Conservation (phyloP, 306 rosid species). For the Trichosanthes cucumerina region DNA sequence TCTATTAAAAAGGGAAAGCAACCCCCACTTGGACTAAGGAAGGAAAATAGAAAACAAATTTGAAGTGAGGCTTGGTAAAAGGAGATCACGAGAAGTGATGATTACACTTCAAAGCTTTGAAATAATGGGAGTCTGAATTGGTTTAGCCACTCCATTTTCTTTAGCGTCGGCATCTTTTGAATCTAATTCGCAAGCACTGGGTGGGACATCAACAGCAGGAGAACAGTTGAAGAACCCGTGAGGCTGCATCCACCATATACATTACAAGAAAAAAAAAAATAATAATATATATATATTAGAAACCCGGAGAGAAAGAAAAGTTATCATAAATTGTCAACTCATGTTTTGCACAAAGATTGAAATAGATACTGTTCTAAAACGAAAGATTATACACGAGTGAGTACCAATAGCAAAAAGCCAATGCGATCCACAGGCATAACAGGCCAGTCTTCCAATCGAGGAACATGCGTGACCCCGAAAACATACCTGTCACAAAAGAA, state of each 20-base stretch:
- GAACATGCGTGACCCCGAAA: slow-evolving; percentile 69
- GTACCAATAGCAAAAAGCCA: slow-evolving; percentile 70
- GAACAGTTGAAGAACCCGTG: slow-evolving; percentile 88
- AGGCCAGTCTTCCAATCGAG: slow-evolving; percentile 89
- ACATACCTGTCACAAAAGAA: slow-evolving; percentile 50
- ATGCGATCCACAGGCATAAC: slow-evolving; percentile 88
- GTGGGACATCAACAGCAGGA: slow-evolving; percentile 58
- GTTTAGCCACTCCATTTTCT: slow-evolving; percentile 28
- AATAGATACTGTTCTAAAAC: background rate
- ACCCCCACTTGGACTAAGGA: background rate
- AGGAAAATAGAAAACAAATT: background rate
- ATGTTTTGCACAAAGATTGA: background rate
- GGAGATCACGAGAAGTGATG: background rate
- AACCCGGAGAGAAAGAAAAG: background rate
- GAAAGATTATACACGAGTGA: background rate
- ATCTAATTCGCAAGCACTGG: slow-evolving; percentile 45
- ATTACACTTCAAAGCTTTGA: slow-evolving; percentile 1
- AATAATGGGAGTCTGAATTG: slow-evolving; percentile 15
- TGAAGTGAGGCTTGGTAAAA: background rate
- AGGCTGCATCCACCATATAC: slow-evolving; percentile 40
- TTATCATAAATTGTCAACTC: background rate
- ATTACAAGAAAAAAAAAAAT: background rate
- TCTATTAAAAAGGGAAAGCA: background rate
- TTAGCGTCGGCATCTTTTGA: slow-evolving; percentile 33
- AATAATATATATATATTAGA: no score